Conservation (phyloP, 768 basidiomycete species). For the Panaeolus cyanescens region DNA sequence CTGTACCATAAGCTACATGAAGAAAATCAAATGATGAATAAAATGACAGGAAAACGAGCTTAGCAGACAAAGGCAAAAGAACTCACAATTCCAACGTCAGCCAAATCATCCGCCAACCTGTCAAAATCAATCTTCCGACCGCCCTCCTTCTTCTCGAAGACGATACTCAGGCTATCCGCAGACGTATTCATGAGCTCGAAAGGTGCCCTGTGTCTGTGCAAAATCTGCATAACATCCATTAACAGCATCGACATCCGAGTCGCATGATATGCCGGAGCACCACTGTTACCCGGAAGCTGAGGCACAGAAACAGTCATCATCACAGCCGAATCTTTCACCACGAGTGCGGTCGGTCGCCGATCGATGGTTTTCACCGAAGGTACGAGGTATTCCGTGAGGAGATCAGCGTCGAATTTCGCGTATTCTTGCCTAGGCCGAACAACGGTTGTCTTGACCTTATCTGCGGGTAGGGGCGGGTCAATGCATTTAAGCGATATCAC, state of each 20-base stretch:
- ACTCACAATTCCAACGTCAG: conserved; percentile 75
- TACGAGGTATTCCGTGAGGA: not conserved
- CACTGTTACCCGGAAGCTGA: not conserved
- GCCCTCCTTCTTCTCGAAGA: not conserved
- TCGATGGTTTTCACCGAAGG: not conserved
- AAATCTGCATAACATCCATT: not conserved
- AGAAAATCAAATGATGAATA: not conserved
- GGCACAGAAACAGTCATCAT: conserved; percentile 2
- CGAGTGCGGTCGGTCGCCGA: conserved; percentile 5
- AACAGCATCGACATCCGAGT: not conserved
- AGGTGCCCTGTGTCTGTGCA: conserved; percentile 58
- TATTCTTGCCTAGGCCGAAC: not conserved
- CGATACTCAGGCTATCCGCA: not conserved
- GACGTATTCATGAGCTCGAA: conserved; percentile 84
- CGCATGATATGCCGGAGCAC: not conserved
- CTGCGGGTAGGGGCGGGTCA: not conserved
- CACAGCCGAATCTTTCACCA: conserved; percentile 7
- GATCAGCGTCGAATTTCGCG: not conserved
- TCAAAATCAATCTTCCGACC: conserved; percentile 56
- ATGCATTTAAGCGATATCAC: not conserved
- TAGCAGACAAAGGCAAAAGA: not conserved
- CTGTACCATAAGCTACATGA: conserved; percentile 68
- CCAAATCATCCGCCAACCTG: conserved; percentile 69
- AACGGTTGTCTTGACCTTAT: not conserved
- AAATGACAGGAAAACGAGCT: not conserved